Evolutionary conservation across 441 rosid genomes (phyloP).

Genomic region (Caryocar brasiliense): DNA sequence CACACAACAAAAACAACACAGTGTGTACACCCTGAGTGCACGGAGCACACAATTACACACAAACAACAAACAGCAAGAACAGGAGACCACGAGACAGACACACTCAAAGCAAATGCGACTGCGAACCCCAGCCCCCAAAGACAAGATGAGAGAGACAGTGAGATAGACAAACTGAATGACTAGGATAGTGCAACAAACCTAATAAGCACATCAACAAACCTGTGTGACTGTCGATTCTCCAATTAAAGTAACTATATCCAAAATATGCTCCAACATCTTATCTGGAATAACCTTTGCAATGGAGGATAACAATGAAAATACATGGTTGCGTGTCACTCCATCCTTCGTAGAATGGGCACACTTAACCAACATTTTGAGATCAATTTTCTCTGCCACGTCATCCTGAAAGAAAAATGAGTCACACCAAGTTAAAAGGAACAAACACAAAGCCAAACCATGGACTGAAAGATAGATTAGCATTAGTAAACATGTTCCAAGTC

Average conservation of each 20-base stretch:
- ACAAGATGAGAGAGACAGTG: no score
- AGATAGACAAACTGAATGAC: no score
- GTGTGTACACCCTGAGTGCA: no score
- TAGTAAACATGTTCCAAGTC: constrained; percentile 2
- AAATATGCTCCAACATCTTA: constrained; percentile 53
- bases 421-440: constrained; percentile 3
- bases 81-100: no score
- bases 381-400: constrained; percentile 33
- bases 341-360: constrained; percentile 55
- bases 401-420: constrained; percentile 40
- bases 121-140: no score
- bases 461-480: no score
- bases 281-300: constrained; percentile 62
- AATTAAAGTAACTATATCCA: constrained; percentile 53
- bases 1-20: no score
- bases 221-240: constrained; percentile 83
- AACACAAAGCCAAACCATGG: constrained; percentile 1
- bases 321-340: constrained; percentile 55
- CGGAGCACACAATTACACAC: no score
- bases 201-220: constrained; percentile 46
- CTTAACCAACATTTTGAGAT: constrained; percentile 55
- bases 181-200: no score
- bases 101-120: no score
- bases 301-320: constrained; percentile 59
- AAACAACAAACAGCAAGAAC: no score